Percentiles rank a stretch among this genome's conserved stretches.
phyloP scores from a whole-genome alignment of 2,329 filamentous ascomycete species.

The Diaporthe destruens region DNA sequence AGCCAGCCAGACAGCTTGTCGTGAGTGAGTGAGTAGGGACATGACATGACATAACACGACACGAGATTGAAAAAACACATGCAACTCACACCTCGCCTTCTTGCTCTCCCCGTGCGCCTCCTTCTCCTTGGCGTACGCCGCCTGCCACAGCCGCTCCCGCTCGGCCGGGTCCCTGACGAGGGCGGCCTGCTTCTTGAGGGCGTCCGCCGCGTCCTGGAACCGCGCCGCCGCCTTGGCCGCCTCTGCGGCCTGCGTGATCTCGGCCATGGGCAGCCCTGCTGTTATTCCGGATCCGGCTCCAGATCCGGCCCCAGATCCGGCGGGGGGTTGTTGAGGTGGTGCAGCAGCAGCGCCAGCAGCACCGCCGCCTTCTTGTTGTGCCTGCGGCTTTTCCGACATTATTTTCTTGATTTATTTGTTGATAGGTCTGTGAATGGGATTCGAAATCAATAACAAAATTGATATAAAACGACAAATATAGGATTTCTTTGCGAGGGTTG shows the following conservation, averaged over 20 bases:
- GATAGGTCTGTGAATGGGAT: no score
- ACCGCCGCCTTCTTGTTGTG: slow-evolving; percentile 25
- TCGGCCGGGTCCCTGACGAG: slow-evolving; percentile 36
- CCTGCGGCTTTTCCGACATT: slow-evolving; percentile 34
- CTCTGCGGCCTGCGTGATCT: slow-evolving; percentile 35
- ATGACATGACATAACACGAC: no score
- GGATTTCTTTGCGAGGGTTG: background rate
- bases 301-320: background rate
- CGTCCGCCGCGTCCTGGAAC: slow-evolving; percentile 40
- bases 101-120: slow-evolving; percentile 41
- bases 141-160: slow-evolving; percentile 38
- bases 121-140: slow-evolving; percentile 41
- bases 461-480: background rate
- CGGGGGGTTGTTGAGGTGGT: background rate
- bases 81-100: slow-evolving; percentile 40
- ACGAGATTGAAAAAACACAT: background rate
- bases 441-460: background rate
- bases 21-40: no score
- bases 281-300: background rate
- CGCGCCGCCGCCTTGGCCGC: slow-evolving; percentile 37
- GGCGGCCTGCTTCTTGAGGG: slow-evolving; percentile 39
- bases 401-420: no score
- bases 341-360: slow-evolving; percentile 20
- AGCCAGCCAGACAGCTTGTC: no score
- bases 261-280: slow-evolving; percentile 15